Conservation (phyloP, 345 rosid genomes). For the Microcos paniculata region DNA sequence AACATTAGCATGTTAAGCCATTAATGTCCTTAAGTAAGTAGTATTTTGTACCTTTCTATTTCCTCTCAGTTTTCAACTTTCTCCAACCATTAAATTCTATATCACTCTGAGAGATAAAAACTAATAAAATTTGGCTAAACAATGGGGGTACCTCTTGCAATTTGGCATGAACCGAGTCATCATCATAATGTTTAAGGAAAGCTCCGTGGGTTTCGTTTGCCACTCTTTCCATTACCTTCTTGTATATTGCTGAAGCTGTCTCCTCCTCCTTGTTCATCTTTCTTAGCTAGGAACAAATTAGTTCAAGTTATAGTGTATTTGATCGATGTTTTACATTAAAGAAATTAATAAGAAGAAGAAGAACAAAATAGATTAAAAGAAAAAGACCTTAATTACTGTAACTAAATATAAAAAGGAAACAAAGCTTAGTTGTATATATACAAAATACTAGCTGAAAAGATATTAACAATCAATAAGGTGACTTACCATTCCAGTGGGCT, state of each 20-base stretch:
- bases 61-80: background rate
- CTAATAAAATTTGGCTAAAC: background rate
- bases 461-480: background rate
- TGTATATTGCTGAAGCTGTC: background rate
- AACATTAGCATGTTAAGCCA: background rate
- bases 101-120: background rate
- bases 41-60: background rate
- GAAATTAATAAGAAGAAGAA: too few species aligned
- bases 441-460: too few species aligned
- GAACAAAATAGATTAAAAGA: too few species aligned
- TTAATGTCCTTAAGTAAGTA: too few species aligned
- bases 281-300: background rate
- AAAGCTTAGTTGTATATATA: too few species aligned
- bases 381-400: too few species aligned
- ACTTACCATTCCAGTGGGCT: background rate
- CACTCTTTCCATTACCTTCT: background rate
- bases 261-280: background rate
- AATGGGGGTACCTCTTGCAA: slow-evolving; percentile 3
- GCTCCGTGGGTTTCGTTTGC: background rate
- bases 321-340: background rate
- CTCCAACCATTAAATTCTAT: background rate
- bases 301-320: background rate
- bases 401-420: too few species aligned
- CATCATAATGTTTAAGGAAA: slow-evolving; percentile 6
- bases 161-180: slow-evolving; percentile 1